Evolutionary conservation across 192 early-diverging fungal species (phyloP).

Genomic region (Podila minutissima): DNA sequence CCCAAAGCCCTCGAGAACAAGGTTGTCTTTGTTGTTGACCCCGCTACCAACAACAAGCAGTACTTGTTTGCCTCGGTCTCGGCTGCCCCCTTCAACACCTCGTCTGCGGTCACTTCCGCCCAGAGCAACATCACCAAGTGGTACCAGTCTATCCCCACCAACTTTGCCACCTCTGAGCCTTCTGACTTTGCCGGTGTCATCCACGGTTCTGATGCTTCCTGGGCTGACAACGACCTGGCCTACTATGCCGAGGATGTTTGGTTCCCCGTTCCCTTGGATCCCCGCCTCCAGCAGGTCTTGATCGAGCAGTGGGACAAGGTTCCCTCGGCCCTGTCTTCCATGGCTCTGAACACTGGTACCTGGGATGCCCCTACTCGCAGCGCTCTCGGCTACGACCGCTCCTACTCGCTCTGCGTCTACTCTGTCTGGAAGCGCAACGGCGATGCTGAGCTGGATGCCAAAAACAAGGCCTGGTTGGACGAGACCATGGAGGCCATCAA

Average conservation of each 20-base stretch:
- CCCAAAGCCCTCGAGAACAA: constrained; percentile 51
- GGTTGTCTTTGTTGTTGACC: constrained; percentile 41
- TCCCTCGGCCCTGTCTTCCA: constrained; percentile 46
- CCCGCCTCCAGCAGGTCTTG: constrained; percentile 34
- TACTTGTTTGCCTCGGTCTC: constrained; percentile 46
- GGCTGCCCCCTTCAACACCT: constrained; percentile 38
- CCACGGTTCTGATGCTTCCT: constrained; percentile 38
- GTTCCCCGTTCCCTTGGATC: constrained; percentile 37
- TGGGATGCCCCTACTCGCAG: constrained; percentile 42
- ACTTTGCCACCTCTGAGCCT: constrained; percentile 43
- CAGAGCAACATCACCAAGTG: constrained; percentile 40
- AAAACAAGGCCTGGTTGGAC: constrained; percentile 49
- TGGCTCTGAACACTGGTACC: constrained; percentile 49
- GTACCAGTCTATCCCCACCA: constrained; percentile 47
- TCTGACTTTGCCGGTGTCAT: constrained; percentile 32
- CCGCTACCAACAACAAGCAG: constrained; percentile 35
- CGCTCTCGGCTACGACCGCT: constrained; percentile 44
- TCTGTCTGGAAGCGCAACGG: constrained; percentile 53
- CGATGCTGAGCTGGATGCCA: constrained; percentile 27
- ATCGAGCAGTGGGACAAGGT: constrained; percentile 51
- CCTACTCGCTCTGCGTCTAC: constrained; percentile 43
- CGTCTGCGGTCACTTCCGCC: constrained; percentile 20
- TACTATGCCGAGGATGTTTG: constrained; percentile 51
- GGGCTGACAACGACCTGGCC: constrained; percentile 35
- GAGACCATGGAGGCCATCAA: constrained; percentile 48